Base-by-base conservation (phyloP, 148 eudicot species). In the Nyssa sinensis region DNA sequence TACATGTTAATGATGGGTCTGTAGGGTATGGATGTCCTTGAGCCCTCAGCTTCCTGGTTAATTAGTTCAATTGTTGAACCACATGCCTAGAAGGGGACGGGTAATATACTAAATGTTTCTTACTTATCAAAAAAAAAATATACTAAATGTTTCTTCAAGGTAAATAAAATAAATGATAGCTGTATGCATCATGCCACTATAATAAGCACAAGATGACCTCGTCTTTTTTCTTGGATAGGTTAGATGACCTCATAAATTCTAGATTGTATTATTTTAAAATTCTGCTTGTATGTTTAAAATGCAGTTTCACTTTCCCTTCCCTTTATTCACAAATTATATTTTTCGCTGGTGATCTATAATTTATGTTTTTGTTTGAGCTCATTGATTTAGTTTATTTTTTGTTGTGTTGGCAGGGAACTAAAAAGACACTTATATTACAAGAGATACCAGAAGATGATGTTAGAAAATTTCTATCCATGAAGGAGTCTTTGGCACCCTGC, bases 361-460 rank as follows among this genome's bases (percentile, higher is more conserved):
- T 9, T 39, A 39, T 39, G 44, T 6, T 39, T n/a, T 4, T 39
- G 44, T 39, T 39, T 6, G 11, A 3, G 44, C 44, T 39, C 44
- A 39, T 6, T 49, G 57, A 37, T 62, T 24, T 4, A 24, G 70
- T 24, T 33, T 69, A 25, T 47, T 13, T 27, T 47, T 57, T 28
- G 21, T 70, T 67, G 31, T 61, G 37, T 58, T 78, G 72, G 69
- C 88, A 95, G 97, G 99, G 94, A 72, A 75, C 75, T 66, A 86
- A 82, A 80, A 93, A 87, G 77, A 84, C 89, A 73, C 96, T 95
- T 75, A 77, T 95, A 35, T 72, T 95, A 80, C 89, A 91, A 58
- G 97, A 95, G 85, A 91, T 93, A 68, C 93, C 96, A 25, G 97
- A 90, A 79, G 91, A 88, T 59, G 81, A 72, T 62, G 88, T 93